Base-by-base conservation (phyloP, 73 alveolate species). In the Durusdinium trenchii region DNA sequence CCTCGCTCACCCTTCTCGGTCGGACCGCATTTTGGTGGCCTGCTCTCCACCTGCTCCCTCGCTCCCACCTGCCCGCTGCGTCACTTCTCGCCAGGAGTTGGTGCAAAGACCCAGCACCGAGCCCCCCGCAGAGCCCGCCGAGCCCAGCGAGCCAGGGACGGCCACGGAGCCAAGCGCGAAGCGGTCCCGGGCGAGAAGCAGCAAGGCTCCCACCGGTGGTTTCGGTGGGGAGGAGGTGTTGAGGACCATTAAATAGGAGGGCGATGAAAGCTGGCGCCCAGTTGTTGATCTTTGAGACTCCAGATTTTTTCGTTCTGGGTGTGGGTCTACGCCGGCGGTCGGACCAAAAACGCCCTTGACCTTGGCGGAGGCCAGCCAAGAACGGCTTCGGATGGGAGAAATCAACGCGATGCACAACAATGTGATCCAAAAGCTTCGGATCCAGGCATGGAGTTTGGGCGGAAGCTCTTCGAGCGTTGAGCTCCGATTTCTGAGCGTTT, bases 381-480 rank as follows among this genome's bases (percentile, higher is more conserved):
- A 64, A 3, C 26, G 48, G 35, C 71, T 26, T 32, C 96, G 96
- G 26, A 45, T 32, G 81, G 89, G 90, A 26, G 98, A 91, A 52
- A 36, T 91, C 90, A 91, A 91, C 28, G 57, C 82, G 36, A 67
- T 91, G 98, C 89, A 91, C 90, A 91, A 91, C 60, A 30, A 52
- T 0, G 89, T 71, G 75, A 50, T 50, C 47, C 98, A 91, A 78
- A 91, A 91, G 89, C 89, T 67, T 38, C 14, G 50, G 1, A 91
- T 69, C 90, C 45, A 81, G 91, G 91, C 47, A 0, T 6, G 50
- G 50, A 35, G 64, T 0, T 16, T 26, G 32, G 45, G 86, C 61
- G 86, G 7, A 3, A 43, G 86, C 52, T n/a, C n/a, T n/a, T n/a
- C n/a, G n/a, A n/a, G n/a, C n/a, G n/a, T n/a, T n/a, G n/a, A n/a